Evolutionary conservation across 2,329 filamentous ascomycete genomes (phyloP).

Genomic region (Alternaria postmessia): DNA sequence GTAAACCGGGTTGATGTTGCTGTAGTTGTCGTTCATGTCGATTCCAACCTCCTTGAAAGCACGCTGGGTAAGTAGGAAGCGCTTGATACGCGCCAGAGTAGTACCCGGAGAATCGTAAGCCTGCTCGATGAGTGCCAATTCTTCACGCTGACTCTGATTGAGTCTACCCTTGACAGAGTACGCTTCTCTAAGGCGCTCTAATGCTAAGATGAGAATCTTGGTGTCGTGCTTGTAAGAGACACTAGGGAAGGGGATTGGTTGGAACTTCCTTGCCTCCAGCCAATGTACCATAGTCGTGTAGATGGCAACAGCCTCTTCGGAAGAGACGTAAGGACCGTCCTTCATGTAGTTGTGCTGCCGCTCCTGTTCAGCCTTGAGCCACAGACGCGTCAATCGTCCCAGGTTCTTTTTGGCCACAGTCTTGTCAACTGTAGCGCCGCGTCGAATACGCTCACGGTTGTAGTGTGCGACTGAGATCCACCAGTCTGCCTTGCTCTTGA

Average conservation of each 20-base stretch:
- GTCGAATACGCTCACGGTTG: slow-evolving; percentile 94
- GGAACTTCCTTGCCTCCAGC: slow-evolving; percentile 98
- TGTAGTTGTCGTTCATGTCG: slow-evolving; percentile 99
- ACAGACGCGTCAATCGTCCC: slow-evolving; percentile 89
- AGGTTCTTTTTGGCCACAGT: slow-evolving; percentile 99
- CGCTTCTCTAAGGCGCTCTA: slow-evolving; percentile 91
- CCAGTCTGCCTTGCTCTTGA: slow-evolving; percentile 99
- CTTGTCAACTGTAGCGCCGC: slow-evolving; percentile 97
- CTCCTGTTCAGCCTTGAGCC: slow-evolving; percentile 98
- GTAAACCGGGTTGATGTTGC: slow-evolving; percentile 97
- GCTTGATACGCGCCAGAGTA: slow-evolving; percentile 94
- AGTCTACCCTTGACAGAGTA: slow-evolving; percentile 97
- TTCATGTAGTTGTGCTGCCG: slow-evolving; percentile 99
- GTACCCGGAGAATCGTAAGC: slow-evolving; percentile 98
- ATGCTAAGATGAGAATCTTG: slow-evolving; percentile 94
- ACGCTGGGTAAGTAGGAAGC: slow-evolving; percentile 93
- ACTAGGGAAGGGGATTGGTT: slow-evolving; percentile 97
- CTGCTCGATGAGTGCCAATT: slow-evolving; percentile 95
- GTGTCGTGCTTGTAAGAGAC: slow-evolving; percentile 99
- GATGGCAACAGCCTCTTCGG: slow-evolving; percentile 97
- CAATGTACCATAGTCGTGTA: slow-evolving; percentile 99
- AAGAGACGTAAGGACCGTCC: slow-evolving; percentile 97
- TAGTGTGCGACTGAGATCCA: slow-evolving; percentile 99
- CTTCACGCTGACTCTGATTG: slow-evolving; percentile 97
- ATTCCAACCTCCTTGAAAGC: slow-evolving; percentile 99